Conservation (phyloP, 2,329 filamentous ascomycete species). For the Cylindrodendrum hubeiense region DNA sequence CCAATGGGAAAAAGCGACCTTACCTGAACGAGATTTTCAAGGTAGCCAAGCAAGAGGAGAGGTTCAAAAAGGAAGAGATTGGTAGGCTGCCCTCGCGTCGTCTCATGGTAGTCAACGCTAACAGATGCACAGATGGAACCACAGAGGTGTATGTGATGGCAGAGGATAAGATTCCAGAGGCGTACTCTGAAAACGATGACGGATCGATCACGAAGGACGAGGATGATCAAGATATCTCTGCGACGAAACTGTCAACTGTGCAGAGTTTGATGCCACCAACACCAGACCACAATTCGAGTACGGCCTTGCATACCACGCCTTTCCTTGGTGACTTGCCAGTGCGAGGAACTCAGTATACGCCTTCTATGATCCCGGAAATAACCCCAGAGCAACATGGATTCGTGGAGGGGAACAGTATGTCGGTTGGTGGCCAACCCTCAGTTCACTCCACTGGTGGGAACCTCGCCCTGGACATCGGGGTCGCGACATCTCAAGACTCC, state of each 20-base stretch:
- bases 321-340: constrained; percentile 60
- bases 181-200: constrained; percentile 63
- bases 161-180: constrained; percentile 64
- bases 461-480: constrained; percentile 59
- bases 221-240: constrained; percentile 54
- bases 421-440: constrained; percentile 49
- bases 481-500: constrained; percentile 58
- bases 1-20: constrained; percentile 66
- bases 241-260: constrained; percentile 49
- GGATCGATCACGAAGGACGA: constrained; percentile 57
- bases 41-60: constrained; percentile 68
- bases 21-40: constrained; percentile 73
- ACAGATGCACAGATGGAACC: constrained; percentile 55
- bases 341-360: constrained; percentile 55
- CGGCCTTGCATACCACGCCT: constrained; percentile 47
- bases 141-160: constrained; percentile 64
- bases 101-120: neutral
- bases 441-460: constrained; percentile 50
- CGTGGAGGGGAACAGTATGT: constrained; percentile 52
- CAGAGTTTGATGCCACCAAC: constrained; percentile 52
- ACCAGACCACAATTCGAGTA: constrained; percentile 52
- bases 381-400: constrained; percentile 55
- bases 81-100: constrained; percentile 54
- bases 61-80: constrained; percentile 67
- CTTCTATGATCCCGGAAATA: constrained; percentile 59